Conservation (phyloP, 1,284 basidiomycete species). For the Cutaneotrichosporon daszewskae region DNA sequence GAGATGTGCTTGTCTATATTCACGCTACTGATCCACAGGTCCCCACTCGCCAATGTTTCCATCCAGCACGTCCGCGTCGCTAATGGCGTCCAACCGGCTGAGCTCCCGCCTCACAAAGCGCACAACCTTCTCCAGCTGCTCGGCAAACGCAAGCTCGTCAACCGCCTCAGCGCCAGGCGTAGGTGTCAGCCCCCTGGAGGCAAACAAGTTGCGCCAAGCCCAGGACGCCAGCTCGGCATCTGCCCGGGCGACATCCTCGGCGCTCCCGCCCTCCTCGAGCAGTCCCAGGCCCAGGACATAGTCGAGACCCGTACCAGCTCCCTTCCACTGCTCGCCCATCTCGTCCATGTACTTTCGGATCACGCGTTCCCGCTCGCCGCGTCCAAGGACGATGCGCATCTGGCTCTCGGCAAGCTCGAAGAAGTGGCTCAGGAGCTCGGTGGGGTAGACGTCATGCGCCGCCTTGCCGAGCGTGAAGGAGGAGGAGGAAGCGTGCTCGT, state of each 20-base stretch:
- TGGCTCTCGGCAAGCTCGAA: constrained; percentile 92
- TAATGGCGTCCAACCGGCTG: constrained; percentile 62
- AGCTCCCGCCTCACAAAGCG: constrained; percentile 73
- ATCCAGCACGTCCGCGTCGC: constrained; percentile 62
- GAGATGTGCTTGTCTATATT: background rate
- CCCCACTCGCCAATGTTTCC: constrained; percentile 48
- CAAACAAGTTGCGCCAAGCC: constrained; percentile 85
- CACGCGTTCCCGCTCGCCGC: constrained; percentile 66
- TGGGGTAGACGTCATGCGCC: constrained; percentile 36
- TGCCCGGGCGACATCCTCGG: constrained; percentile 20
- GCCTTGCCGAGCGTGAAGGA: constrained; percentile 21
- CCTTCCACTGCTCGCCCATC: constrained; percentile 86
- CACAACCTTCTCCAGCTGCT: constrained; percentile 70
- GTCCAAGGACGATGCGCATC: constrained; percentile 69
- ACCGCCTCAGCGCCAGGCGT: constrained; percentile 23
- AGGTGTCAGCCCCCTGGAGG: constrained; percentile 24
- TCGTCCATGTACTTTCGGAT: constrained; percentile 85
- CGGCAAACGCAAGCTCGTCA: constrained; percentile 65
- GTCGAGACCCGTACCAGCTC: constrained; percentile 75
- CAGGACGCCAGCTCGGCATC: constrained; percentile 80
- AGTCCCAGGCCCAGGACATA: constrained; percentile 51
- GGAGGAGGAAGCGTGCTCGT: background rate
- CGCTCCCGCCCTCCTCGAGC: constrained; percentile 17
- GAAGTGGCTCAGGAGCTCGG: constrained; percentile 84
- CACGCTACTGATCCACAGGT: constrained; percentile 9